Base-by-base conservation (phyloP, 2,329 filamentous ascomycete genomes). In the Venturia nashicola region DNA sequence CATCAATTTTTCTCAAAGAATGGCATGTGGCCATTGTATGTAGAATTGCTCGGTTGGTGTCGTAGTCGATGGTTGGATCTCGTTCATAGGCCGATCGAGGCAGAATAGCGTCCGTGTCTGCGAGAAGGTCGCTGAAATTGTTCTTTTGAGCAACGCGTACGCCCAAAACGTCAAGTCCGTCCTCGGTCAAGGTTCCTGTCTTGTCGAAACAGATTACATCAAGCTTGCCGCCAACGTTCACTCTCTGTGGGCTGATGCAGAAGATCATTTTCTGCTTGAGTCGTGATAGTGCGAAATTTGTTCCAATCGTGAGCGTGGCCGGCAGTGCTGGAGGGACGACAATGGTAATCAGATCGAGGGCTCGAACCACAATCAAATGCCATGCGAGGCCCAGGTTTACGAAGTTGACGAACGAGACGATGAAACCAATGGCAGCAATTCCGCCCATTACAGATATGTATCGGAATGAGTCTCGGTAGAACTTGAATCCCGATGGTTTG, bases 131-230 rank as follows among this genome's bases (percentile, higher is more conserved):
- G 62, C 86, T 87, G 70, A 97, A 95, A 62, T 83, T 79, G 67
- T 83, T 81, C 60, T 82, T 79, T 64, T 88, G 85, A 11, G 91
- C 90, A 7, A 94, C 85, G 42, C 91, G 86, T 23, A 96, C 86
- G 14, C 94, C 94, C 14, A 99, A 81, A 20, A 99, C 90, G 73
- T 99, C 95, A 51, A 99, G 78, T 0, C 94, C 94, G 73, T 99
- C 94, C 75, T 97, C 94, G 0, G 94, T 99, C 63, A 99, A 78
- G 0, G 94, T 99, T n/a, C 94, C 94, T 0, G 94, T 99, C 77
- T 99, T 99, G 77, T 99, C 94, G 68, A 99, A 99, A 75, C 93
- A 97, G 77, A 99, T 89, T 12, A 97, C 85, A 72, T 99, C 94
- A 4, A 99, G 78, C 75, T 97, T 97, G 61, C 95, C 94, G 18